Conservation (phyloP, 1,284 basidiomycete genomes). For the Dichomitus squalens region DNA sequence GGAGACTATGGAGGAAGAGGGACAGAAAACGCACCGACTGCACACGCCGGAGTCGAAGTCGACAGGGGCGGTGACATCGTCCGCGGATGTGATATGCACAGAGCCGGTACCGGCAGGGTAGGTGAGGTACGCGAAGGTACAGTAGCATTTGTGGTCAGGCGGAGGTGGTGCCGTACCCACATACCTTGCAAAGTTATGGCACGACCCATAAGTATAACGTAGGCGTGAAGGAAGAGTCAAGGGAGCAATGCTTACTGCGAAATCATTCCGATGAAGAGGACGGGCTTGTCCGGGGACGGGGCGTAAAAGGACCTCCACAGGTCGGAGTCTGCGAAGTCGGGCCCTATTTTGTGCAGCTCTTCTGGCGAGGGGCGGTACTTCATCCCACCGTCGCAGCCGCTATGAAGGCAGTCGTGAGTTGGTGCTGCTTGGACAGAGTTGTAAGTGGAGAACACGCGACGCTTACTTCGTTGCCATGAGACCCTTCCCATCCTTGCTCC, state of each 20-base stretch:
- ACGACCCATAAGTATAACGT: too few relatives aligned
- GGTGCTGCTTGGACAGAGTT: not conserved
- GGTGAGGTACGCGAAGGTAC: conserved; percentile 8
- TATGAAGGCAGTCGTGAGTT: conserved; percentile 18
- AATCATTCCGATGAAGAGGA: conserved; percentile 34
- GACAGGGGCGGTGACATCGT: conserved; percentile 36
- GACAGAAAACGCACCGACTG: conserved; percentile 6
- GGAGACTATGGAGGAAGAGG: too few relatives aligned
- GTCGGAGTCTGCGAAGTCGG: conserved; percentile 36
- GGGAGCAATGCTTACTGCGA: not conserved
- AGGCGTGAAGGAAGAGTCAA: not conserved
- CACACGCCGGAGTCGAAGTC: conserved; percentile 37
- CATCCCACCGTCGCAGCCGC: conserved; percentile 46
- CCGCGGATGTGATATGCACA: conserved; percentile 44
- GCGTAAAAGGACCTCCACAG: conserved; percentile 44
- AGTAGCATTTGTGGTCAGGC: not conserved
- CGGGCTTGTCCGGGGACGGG: conserved; percentile 46
- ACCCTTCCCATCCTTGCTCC: conserved; percentile 46
- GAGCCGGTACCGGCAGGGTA: conserved; percentile 45
- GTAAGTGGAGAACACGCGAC: not conserved
- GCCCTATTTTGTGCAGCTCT: conserved; percentile 45
- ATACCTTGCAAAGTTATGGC: not conserved
- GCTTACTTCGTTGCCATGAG: conserved; percentile 51
- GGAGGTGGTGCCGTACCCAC: not conserved
- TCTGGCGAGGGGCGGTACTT: conserved; percentile 46